Evolutionary conservation across 306 rosid species (phyloP).

Genomic region (Spatholobus suberectus): DNA sequence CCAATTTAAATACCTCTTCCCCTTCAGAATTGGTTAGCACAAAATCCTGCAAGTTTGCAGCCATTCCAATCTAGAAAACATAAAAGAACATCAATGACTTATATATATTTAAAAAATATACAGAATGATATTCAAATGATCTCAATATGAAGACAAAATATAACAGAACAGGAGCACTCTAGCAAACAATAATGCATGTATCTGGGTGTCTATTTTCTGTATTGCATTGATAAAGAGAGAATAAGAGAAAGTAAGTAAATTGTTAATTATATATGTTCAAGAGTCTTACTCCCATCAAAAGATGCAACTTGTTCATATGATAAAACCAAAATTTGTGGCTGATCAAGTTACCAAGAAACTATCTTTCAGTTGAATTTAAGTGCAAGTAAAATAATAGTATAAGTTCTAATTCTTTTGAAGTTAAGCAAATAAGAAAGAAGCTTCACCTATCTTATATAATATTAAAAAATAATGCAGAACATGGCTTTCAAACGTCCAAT

Average conservation of each 20-base stretch:
- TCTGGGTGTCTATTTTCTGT: not conserved
- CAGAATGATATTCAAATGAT: not conserved
- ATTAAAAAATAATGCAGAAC: not conserved
- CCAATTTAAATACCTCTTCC: constrained; percentile 67
- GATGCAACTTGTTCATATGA: not conserved
- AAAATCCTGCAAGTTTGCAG: constrained; percentile 87
- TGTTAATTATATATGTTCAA: not conserved
- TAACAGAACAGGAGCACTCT: not conserved
- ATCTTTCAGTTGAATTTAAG: constrained; percentile 1
- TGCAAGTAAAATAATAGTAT: not conserved
- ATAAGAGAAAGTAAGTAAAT: constrained; percentile 3
- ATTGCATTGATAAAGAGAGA: constrained; percentile 18
- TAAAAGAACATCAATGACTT: constrained; percentile 21
- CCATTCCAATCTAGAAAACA: constrained; percentile 81
- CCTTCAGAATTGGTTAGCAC: constrained; percentile 78
- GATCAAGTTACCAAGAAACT: constrained; percentile 1
- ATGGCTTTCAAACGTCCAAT: not conserved
- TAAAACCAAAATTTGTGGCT: not conserved
- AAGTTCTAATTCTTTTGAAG: not conserved
- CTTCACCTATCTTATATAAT: not conserved
- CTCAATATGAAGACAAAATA: not conserved
- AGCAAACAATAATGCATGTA: not conserved
- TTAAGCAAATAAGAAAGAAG: constrained; percentile 6
- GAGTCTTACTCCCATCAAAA: constrained; percentile 15
- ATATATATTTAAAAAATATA: not conserved